Conservation (phyloP, 192 early-diverging fungal genomes). For the Linderina pennispora region DNA sequence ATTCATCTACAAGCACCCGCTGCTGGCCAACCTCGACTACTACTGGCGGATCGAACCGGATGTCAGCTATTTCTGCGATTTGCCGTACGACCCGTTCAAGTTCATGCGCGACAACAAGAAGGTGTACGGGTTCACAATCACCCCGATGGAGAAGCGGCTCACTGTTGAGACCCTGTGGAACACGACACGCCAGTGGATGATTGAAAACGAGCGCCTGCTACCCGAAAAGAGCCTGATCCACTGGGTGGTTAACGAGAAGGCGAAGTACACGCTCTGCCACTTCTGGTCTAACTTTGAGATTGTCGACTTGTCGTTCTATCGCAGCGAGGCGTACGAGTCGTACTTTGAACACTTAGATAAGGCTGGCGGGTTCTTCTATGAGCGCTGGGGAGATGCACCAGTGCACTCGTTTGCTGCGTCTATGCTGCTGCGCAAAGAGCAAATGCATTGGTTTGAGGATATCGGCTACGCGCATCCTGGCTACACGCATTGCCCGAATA, state of each 20-base stretch:
- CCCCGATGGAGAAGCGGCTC: slow-evolving; percentile 45
- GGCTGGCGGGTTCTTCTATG: slow-evolving; percentile 82
- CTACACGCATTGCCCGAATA: slow-evolving; percentile 60
- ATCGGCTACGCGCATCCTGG: slow-evolving; percentile 59
- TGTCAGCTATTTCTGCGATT: slow-evolving; percentile 47
- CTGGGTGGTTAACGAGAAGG: slow-evolving; percentile 42
- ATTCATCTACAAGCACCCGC: slow-evolving; percentile 52
- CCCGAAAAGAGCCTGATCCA: slow-evolving; percentile 48
- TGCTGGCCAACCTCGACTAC: slow-evolving; percentile 48
- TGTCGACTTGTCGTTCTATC: slow-evolving; percentile 61
- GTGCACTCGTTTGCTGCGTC: slow-evolving; percentile 63
- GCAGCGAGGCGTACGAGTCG: slow-evolving; percentile 57
- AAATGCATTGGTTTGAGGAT: slow-evolving; percentile 70
- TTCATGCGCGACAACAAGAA: slow-evolving; percentile 50
- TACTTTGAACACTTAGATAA: slow-evolving; percentile 67
- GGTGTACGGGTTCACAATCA: slow-evolving; percentile 47
- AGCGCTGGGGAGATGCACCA: slow-evolving; percentile 61
- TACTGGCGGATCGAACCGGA: slow-evolving; percentile 56
- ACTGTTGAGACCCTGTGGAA: slow-evolving; percentile 50
- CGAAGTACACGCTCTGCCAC: slow-evolving; percentile 55
- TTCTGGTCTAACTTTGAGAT: slow-evolving; percentile 85
- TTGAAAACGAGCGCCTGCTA: slow-evolving; percentile 46
- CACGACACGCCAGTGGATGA: slow-evolving; percentile 45
- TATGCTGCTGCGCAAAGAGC: slow-evolving; percentile 52
- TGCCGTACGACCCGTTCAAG: slow-evolving; percentile 51